Evolutionary conservation across 768 basidiomycete genomes (phyloP).

Genomic region (Boletus vinaceobasis): DNA sequence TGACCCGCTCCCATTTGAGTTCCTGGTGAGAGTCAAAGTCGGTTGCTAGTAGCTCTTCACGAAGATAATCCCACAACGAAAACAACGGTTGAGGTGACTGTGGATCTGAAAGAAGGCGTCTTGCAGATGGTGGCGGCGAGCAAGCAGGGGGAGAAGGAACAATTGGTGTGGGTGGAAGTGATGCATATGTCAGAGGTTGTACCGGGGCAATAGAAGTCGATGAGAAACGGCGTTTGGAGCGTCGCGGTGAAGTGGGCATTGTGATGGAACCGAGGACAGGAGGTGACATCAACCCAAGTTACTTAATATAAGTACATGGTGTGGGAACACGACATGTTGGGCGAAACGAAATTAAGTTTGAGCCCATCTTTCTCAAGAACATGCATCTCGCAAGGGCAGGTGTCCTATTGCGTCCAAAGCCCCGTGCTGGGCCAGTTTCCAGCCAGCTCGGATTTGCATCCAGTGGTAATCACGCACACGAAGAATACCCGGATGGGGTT

Average conservation of each 20-base stretch:
- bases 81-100: constrained; percentile 48
- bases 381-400: constrained; percentile 38
- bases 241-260: constrained; percentile 34
- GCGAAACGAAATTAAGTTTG: neutral
- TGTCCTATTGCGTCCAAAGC: constrained; percentile 35
- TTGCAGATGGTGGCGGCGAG: constrained; percentile 23
- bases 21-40: constrained; percentile 94
- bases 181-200: constrained; percentile 59
- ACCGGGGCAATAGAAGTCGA: constrained; percentile 21
- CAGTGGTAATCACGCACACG: constrained; percentile 41
- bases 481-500: constrained; percentile 35
- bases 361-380: neutral
- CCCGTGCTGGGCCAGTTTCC: constrained; percentile 22
- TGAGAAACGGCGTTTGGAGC: constrained; percentile 32
- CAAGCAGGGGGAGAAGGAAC: constrained; percentile 40
- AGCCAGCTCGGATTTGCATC: constrained; percentile 43
- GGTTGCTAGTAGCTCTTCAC: constrained; percentile 85
- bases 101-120: constrained; percentile 13
- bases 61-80: constrained; percentile 89
- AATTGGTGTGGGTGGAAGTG: constrained; percentile 72
- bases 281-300: neutral
- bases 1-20: constrained; percentile 92
- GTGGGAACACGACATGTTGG: constrained; percentile 14
- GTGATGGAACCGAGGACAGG: neutral
- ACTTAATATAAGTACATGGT: neutral